phyloP scores from a whole-genome alignment of 2,329 filamentous ascomycete genomes.

The Scedosporium aurantiacum region DNA sequence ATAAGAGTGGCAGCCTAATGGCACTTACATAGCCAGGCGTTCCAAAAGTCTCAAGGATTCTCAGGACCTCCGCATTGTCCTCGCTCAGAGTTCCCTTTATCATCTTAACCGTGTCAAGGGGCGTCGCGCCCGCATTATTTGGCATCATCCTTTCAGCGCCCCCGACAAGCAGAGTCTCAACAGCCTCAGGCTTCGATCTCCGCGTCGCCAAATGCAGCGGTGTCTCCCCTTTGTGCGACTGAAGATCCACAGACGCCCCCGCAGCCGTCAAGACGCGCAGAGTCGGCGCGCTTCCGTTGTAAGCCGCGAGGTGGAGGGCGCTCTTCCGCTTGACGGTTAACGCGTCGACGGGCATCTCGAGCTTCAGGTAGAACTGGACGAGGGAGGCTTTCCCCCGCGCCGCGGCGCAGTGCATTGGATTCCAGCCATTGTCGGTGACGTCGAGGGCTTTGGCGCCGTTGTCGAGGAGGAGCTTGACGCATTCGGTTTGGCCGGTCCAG shows the following conservation, averaged over 20 bases:
- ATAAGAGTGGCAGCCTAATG: background rate
- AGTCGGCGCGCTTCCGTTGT: background rate
- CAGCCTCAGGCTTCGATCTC: background rate
- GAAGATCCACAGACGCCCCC: background rate
- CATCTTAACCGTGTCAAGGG: background rate
- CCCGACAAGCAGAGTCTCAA: background rate
- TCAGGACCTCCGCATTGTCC: background rate
- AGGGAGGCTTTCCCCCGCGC: background rate
- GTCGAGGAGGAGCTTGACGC: conserved; percentile 2
- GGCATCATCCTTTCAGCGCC: background rate
- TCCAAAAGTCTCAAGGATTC: background rate
- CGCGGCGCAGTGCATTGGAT: background rate
- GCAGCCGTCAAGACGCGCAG: background rate
- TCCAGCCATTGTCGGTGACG: background rate
- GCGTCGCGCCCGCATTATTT: background rate
- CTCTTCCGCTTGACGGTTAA: background rate
- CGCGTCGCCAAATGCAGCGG: background rate
- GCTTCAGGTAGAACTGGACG: background rate
- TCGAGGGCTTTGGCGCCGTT: background rate
- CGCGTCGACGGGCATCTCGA: background rate
- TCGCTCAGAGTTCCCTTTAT: background rate
- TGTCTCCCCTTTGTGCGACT: conserved; percentile 1
- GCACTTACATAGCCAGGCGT: background rate
- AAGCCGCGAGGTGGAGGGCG: background rate
- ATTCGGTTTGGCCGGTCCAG: conserved; percentile 1